phyloP scores from a whole-genome alignment of 257 asterid species.

The Nicotiana tomentosiformis region DNA sequence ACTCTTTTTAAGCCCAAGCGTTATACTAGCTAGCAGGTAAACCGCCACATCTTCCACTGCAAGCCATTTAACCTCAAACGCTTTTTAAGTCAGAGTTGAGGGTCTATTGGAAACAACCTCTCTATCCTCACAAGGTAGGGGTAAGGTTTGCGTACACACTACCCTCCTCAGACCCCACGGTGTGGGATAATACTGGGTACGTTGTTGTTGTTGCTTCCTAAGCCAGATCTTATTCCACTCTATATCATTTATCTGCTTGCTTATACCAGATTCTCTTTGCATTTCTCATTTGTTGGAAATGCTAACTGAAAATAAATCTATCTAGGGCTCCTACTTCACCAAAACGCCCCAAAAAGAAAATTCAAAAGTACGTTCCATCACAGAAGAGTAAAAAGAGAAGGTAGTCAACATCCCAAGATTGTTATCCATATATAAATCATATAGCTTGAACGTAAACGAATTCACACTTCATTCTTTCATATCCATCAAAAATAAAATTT shows the following conservation, averaged over 20 bases:
- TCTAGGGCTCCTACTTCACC: not conserved
- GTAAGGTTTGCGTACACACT: no score
- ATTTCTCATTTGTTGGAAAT: not conserved
- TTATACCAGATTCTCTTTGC: not conserved
- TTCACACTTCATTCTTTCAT: not conserved
- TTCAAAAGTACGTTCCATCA: not conserved
- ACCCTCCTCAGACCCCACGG: no score
- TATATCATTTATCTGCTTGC: not conserved
- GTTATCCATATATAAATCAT: not conserved
- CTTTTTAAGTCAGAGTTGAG: not conserved
- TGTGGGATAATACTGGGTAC: no score
- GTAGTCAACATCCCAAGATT: not conserved
- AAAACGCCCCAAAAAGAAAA: not conserved
- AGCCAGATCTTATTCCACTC: not conserved
- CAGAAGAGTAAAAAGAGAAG: not conserved
- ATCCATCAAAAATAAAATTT: not conserved
- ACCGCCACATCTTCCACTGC: not conserved
- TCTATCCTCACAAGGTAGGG: no score
- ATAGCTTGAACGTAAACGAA: not conserved
- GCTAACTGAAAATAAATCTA: not conserved
- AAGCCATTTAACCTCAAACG: not conserved
- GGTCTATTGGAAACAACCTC: no score
- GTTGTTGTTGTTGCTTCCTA: no score
- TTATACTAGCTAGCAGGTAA: not conserved
- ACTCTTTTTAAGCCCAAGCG: not conserved